Evolutionary conservation across 495 filamentous ascomycete genomes (phyloP), one percentile per base, ranked within the genome.

Genomic region (Apiosordaria backusii): DNA sequence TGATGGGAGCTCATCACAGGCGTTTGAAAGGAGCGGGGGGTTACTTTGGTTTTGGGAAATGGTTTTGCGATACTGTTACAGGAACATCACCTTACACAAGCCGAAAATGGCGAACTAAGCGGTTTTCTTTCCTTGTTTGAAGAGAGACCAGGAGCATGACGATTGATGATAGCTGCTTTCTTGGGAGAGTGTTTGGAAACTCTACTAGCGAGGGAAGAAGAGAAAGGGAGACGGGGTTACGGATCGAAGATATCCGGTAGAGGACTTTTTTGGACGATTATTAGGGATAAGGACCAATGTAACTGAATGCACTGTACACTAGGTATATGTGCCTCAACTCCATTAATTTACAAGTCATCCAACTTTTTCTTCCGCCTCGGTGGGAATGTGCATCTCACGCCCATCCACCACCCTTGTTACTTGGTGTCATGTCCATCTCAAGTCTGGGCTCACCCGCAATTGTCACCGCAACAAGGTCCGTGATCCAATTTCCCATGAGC

Each of bases 271-370:
- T 9, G 22, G 18, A 6, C 2, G 19, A 21, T 55, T 21, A 21
- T n/a, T 21, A 9, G 53, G 22, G 19, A 55, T 55, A 21, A 55
- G n/a, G 19, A 55, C 53, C n/a, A 55, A 59, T 26, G 26, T 25
- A 59, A 59, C 23, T 59, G 26, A 40, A 21, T 61, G 59, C 59
- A 61, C 59, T 61, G 18, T 45, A 61, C 59, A 61, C 19, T 61
- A 61, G 59, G 59, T 61, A 45, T 59, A 25, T 61, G 59, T 45
- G 59, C 59, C 59, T 61, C 59, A 61, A 61, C 59, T 61, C 59
- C 27, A 27, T 61, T 61, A 61, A 61, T 61, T 27, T 60, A n/a
- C 57, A 25, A 4, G 16, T 23, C 24, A n/a, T 60, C 57, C n/a
- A 19, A 55, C 4, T 23, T n/a, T n/a, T 55, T 23, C 16, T 45